These are phyloP conservation scores for Sphaerulina musiva DNA, from an alignment of 2,329 filamentous ascomycete species.

Conservation along the genomic window DNA sequence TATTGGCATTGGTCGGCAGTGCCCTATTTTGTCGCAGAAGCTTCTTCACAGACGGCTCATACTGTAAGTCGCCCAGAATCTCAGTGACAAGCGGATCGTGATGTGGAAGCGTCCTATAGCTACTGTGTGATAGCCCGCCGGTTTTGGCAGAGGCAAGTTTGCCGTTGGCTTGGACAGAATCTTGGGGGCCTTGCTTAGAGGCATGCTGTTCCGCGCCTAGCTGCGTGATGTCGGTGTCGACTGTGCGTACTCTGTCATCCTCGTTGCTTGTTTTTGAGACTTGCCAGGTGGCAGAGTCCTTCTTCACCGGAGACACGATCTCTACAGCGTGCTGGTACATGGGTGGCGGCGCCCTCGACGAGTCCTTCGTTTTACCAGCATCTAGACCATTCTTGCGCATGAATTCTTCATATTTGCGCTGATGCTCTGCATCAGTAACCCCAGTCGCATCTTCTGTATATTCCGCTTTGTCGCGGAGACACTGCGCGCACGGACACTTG, in stretches of 20 bases:
- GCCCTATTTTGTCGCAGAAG: conserved; percentile 7
- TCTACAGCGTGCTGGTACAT: conserved; percentile 35
- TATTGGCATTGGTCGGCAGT: conserved; percentile 7
- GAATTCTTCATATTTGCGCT: neutral
- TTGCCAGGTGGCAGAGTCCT: neutral
- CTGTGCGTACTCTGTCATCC: neutral
- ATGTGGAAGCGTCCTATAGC: conserved; percentile 5
- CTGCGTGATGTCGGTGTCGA: neutral
- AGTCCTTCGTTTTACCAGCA: conserved; percentile 66
- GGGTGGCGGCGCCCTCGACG: neutral
- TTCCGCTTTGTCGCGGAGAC: neutral
- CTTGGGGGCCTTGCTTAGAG: neutral
- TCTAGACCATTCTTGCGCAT: conserved; percentile 54
- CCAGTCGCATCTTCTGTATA: neutral
- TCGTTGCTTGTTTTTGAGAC: neutral
- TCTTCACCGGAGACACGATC: neutral
- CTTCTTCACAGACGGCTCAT: conserved; percentile 10
- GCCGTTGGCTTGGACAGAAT: neutral
- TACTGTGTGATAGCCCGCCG: conserved; percentile 1
- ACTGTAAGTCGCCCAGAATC: conserved; percentile 14
- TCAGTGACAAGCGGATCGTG: conserved; percentile 11
- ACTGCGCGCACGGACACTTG: neutral
- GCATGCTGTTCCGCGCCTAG: neutral
- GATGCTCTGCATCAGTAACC: neutral
- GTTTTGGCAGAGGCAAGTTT: neutral